Conservation (phyloP, 768 basidiomycete species). For the Exidia glandulosa region DNA sequence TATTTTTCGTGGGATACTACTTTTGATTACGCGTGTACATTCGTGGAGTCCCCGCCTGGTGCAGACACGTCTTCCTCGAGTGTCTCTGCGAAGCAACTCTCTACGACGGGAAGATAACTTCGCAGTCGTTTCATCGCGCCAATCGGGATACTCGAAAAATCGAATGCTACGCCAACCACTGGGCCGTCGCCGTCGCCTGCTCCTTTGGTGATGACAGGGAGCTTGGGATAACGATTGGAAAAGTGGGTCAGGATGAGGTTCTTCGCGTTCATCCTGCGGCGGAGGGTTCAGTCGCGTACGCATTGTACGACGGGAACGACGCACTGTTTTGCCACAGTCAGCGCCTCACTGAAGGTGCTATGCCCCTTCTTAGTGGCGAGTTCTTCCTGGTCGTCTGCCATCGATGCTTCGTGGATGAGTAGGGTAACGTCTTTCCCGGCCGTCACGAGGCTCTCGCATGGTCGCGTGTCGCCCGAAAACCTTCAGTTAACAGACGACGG, state of each 20-base stretch:
- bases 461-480: conserved; percentile 87
- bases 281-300: not conserved
- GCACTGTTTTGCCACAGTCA: conserved; percentile 62
- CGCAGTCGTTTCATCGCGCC: conserved; percentile 80
- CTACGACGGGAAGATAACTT: conserved; percentile 62
- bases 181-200: conserved; percentile 24
- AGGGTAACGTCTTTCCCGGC: conserved; percentile 62
- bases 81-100: conserved; percentile 17
- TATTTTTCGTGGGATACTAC: no score
- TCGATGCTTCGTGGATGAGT: conserved; percentile 89
- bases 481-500: conserved; percentile 27
- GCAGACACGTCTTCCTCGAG: conserved; percentile 23
- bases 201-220: conserved; percentile 5
- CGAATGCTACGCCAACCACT: conserved; percentile 67
- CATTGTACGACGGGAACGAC: conserved; percentile 11
- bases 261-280: conserved; percentile 66
- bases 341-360: conserved; percentile 83
- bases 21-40: no score
- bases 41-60: no score
- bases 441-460: conserved; percentile 52
- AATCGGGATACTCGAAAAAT: conserved; percentile 59
- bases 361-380: conserved; percentile 71
- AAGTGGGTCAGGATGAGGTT: conserved; percentile 91
- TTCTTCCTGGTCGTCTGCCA: conserved; percentile 73
- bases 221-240: conserved; percentile 83